Conservation (phyloP, 345 rosid species). For the Acer campestre region DNA sequence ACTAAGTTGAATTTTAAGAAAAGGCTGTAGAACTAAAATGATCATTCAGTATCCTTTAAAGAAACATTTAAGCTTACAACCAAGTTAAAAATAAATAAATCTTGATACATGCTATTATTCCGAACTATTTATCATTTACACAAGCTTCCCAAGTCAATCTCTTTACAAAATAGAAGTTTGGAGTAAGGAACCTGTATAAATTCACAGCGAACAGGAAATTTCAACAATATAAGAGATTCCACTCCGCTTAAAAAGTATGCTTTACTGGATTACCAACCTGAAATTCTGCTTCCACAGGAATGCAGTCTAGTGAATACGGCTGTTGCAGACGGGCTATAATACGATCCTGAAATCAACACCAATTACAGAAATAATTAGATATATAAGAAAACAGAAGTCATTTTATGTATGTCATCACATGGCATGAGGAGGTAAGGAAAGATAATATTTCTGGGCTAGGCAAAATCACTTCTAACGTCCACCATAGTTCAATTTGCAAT, state of each 20-base stretch:
- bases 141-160: not conserved
- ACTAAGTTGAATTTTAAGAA: not conserved
- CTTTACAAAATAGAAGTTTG: not conserved
- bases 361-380: not conserved
- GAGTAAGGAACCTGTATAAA: not conserved
- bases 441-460: not conserved
- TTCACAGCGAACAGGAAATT: not conserved
- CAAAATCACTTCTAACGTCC: not conserved
- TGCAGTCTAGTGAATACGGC: constrained; percentile 96
- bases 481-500: constrained; percentile 1
- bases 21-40: not conserved
- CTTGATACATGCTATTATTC: not conserved
- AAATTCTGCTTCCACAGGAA: constrained; percentile 99
- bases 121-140: not conserved
- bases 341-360: constrained; percentile 64
- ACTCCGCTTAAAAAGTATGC: not conserved
- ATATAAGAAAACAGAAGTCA: not conserved
- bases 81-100: not conserved
- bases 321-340: constrained; percentile 99
- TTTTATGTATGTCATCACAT: constrained; percentile 2
- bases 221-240: not conserved
- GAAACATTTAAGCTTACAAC: too few relatives aligned
- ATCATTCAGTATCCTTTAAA: not conserved
- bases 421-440: not conserved
- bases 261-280: constrained; percentile 54